phyloP scores from a whole-genome alignment of 306 rosid species.

The Quercus mongolica region DNA sequence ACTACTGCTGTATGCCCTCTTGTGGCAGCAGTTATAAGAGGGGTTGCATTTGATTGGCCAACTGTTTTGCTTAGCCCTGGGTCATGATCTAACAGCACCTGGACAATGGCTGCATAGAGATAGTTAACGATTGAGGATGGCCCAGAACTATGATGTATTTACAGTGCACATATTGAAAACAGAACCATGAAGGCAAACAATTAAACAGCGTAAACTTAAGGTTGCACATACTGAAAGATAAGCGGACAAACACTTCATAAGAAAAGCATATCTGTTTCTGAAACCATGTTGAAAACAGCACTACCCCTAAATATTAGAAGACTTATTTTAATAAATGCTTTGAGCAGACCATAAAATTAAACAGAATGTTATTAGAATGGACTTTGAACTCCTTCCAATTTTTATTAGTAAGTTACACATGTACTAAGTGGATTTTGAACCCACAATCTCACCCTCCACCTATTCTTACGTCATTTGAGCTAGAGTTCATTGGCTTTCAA shows the following conservation, averaged over 20 bases:
- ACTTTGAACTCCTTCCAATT: too few species aligned
- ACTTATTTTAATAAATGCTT: not conserved
- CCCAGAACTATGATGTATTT: not conserved
- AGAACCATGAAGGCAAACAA: too few species aligned
- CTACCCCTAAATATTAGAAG: not conserved
- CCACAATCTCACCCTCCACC: too few species aligned
- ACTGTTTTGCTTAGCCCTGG: constrained; percentile 65
- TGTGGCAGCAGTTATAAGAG: constrained; percentile 78
- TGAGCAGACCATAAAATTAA: not conserved
- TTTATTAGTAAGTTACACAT: too few species aligned
- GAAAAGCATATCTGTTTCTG: not conserved
- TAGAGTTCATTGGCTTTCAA: too few species aligned
- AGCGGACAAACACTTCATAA: not conserved
- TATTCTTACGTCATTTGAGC: too few species aligned
- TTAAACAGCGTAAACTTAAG: too few species aligned
- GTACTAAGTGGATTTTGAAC: too few species aligned
- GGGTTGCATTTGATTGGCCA: constrained; percentile 79
- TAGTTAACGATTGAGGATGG: constrained; percentile 1
- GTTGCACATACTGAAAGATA: not conserved
- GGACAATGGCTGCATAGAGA: constrained; percentile 45
- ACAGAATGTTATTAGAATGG: too few species aligned
- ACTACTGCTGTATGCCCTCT: constrained; percentile 70
- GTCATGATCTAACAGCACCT: constrained; percentile 63
- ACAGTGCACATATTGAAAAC: not conserved
- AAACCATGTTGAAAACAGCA: not conserved